These are phyloP conservation scores for Trametes sp. DNA, from an alignment of 1,284 basidiomycete species.

Conservation along the genomic window DNA sequence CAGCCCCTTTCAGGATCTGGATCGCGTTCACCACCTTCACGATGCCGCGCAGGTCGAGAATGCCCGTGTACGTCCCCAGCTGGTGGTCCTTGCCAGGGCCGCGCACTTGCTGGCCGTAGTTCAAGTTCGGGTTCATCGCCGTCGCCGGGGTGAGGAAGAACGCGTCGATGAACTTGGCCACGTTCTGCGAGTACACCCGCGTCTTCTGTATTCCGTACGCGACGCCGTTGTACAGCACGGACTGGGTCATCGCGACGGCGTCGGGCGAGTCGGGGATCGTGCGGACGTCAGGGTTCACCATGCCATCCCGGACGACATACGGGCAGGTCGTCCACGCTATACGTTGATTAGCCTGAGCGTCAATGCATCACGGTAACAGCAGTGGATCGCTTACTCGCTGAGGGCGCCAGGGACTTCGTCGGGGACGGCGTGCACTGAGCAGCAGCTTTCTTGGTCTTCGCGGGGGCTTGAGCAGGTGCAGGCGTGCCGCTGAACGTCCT, in stretches of 20 bases:
- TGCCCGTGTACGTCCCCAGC: slow-evolving; percentile 62
- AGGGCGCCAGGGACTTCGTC: slow-evolving; percentile 46
- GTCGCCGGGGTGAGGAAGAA: slow-evolving; percentile 69
- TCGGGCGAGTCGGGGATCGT: slow-evolving; percentile 61
- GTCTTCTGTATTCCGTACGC: slow-evolving; percentile 58
- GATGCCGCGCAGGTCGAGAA: slow-evolving; percentile 70
- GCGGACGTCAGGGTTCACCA: slow-evolving; percentile 71
- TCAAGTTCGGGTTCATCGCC: slow-evolving; percentile 72
- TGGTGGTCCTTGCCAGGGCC: slow-evolving; percentile 61
- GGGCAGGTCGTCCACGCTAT: slow-evolving; percentile 70
- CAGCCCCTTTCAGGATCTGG: slow-evolving; percentile 58
- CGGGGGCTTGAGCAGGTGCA: slow-evolving; percentile 41
- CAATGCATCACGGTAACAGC: neutral
- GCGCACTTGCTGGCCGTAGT: slow-evolving; percentile 70
- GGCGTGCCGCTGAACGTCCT: slow-evolving; percentile 36
- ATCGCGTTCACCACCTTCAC: slow-evolving; percentile 68
- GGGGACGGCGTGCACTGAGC: slow-evolving; percentile 47
- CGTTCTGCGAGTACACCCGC: slow-evolving; percentile 47
- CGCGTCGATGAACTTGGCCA: slow-evolving; percentile 55
- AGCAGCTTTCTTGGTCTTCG: slow-evolving; percentile 32
- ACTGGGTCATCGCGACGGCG: slow-evolving; percentile 62
- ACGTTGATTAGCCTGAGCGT: slow-evolving; percentile 7
- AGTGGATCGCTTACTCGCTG: slow-evolving; percentile 31
- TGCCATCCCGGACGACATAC: slow-evolving; percentile 67
- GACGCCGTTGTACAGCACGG: slow-evolving; percentile 68